phyloP scores from a whole-genome alignment of 208 protist species.

The Acanthamoeba healyi region DNA sequence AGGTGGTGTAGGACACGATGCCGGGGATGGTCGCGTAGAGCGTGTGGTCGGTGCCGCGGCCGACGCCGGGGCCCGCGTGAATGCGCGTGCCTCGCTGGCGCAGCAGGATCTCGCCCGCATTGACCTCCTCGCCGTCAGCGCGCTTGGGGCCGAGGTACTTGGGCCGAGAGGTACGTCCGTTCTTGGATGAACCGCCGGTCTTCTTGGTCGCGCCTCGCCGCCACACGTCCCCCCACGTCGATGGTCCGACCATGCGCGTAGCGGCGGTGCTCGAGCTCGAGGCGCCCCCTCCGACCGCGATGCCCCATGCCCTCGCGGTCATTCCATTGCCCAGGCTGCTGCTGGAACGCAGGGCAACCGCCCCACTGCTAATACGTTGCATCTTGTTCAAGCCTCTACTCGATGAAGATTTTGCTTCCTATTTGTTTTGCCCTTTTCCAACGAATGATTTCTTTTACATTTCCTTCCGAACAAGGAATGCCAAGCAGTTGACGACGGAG shows the following conservation, averaged over 20 bases:
- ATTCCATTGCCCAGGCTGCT: neutral
- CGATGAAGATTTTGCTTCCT: too few relatives aligned
- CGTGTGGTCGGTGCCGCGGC: constrained; percentile 82
- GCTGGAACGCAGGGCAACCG: neutral
- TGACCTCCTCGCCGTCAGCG: constrained; percentile 76
- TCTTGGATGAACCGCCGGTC: constrained; percentile 80
- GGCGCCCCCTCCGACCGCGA: neutral
- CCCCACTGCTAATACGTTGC: constrained; percentile 4
- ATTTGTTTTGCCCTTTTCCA: neutral
- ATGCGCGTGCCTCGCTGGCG: constrained; percentile 81
- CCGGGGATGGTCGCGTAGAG: constrained; percentile 78
- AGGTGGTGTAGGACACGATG: constrained; percentile 66
- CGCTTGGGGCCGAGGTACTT: constrained; percentile 85
- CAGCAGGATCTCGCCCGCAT: constrained; percentile 84
- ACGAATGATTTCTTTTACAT: neutral
- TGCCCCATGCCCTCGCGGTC: neutral
- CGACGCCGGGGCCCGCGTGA: constrained; percentile 78
- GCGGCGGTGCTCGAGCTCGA: neutral
- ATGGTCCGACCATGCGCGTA: neutral
- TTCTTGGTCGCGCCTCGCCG: constrained; percentile 81
- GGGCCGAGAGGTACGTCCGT: constrained; percentile 75
- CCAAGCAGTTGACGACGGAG: neutral
- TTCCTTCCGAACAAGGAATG: neutral
- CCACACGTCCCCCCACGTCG: constrained; percentile 23
- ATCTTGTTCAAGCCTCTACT: too few relatives aligned